Evolutionary conservation across 1,284 basidiomycete species (phyloP).

Genomic region (Rhodotorula sp.): DNA sequence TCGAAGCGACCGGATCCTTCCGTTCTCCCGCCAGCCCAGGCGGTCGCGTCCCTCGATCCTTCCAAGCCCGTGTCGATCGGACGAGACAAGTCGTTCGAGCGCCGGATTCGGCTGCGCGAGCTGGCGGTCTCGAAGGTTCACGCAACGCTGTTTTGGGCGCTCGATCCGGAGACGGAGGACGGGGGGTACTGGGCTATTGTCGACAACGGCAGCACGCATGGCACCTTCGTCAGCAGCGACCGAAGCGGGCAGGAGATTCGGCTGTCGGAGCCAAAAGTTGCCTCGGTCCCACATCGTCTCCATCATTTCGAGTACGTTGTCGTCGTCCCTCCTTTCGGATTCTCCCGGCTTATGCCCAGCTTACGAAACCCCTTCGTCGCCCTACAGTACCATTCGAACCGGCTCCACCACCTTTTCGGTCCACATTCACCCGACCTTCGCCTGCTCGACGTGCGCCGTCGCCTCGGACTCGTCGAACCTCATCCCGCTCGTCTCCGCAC

Average conservation of each 20-base stretch:
- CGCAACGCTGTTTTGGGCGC: constrained; percentile 20
- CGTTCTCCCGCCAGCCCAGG: not conserved
- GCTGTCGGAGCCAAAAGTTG: constrained; percentile 22
- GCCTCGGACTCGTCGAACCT: constrained; percentile 35
- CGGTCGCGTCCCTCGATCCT: constrained; percentile 30
- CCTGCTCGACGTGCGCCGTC: constrained; percentile 33
- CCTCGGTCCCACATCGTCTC: constrained; percentile 15
- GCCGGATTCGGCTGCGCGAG: constrained; percentile 29
- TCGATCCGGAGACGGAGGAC: not conserved
- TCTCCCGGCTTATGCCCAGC: too few species aligned
- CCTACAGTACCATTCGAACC: constrained; percentile 14
- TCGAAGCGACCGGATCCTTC: not conserved
- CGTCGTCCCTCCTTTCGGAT: too few species aligned
- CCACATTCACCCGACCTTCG: constrained; percentile 37
- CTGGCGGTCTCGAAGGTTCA: constrained; percentile 33
- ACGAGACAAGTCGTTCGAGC: constrained; percentile 32
- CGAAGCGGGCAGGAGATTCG: constrained; percentile 4
- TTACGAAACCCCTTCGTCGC: too few species aligned
- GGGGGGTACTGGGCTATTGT: constrained; percentile 26
- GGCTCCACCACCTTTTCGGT: constrained; percentile 30
- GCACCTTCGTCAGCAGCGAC: constrained; percentile 19
- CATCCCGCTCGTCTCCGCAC: constrained; percentile 23
- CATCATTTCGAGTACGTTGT: constrained; percentile 33
- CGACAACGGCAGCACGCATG: constrained; percentile 36
- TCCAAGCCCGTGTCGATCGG: constrained; percentile 31